Percentiles rank a stretch among this genome's conserved stretches.
phyloP scores from a whole-genome alignment of 2,329 filamentous ascomycete genomes.

The Aspergillus japonicus region DNA sequence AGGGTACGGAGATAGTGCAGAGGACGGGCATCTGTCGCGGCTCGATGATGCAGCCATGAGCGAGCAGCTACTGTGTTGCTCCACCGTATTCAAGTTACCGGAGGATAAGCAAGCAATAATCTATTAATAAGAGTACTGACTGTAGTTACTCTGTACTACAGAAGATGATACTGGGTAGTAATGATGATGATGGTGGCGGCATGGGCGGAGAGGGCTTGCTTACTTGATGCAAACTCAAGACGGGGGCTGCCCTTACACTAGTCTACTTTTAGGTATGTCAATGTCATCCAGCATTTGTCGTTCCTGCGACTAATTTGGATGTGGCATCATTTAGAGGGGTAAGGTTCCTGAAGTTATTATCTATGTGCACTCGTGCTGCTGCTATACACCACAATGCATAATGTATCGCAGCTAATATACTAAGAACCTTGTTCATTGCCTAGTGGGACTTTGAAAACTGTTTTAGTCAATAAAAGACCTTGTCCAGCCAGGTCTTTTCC shows the following conservation, averaged over 20 bases:
- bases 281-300: conserved; percentile 4
- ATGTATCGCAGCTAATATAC: too few species aligned
- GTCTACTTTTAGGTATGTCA: neutral
- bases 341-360: neutral
- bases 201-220: neutral
- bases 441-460: neutral
- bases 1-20: neutral
- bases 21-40: too few species aligned
- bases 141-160: neutral
- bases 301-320: conserved; percentile 1
- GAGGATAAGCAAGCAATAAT: neutral
- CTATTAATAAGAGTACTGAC: neutral
- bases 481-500: too few species aligned
- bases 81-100: neutral
- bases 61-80: neutral
- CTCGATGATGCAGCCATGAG: neutral
- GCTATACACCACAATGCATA: too few species aligned
- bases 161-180: neutral
- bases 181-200: neutral
- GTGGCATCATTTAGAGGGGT: neutral
- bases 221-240: neutral
- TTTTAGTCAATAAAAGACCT: too few species aligned
- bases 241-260: conserved; percentile 7
- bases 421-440: neutral
- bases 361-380: neutral